Evolutionary conservation across 768 basidiomycete species (phyloP), one percentile per base, ranked within the genome.

Genomic region (Hortiboletus campestris): DNA sequence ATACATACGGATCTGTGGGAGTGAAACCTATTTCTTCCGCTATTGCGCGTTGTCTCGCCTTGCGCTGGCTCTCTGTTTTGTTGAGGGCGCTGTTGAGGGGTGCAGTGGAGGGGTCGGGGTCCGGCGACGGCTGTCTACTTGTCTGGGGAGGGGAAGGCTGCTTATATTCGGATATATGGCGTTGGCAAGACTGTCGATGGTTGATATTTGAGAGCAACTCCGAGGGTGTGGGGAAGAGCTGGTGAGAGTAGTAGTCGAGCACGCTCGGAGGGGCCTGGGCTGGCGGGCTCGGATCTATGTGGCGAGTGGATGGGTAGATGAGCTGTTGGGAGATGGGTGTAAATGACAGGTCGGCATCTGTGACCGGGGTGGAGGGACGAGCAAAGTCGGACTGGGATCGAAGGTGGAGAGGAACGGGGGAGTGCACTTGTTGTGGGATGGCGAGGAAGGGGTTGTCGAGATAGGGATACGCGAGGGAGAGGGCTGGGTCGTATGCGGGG

Each of bases 191-290:
- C 29, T 52, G 54, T 20, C 45, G 55, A 41, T 55, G 65, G 34
- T 12, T 54, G 20, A 81, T 69, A 40, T 84, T 76, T 29, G 73
- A 72, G 47, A 88, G 77, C 31, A 88, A 72, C 60, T 87, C 84
- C 36, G 80, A 82, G 1, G 86, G 86, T 1, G 86, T 88, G 1
- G 80, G 86, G 60, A 88, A 86, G 3, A 79, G 82, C 1, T 66
- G 56, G 53, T 74, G 76, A 0, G 65, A 54, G 47, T 60, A 71
- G 52, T 63, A 66, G 36, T 73, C 60, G 52, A 65, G 62, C 28
- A 54, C 17, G 55, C 29, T 28, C 19, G 47, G 32, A 4, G 59
- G 11, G 29, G 40, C 20, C 14, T 16, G 17, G 17, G 20, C 9
- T 4, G 42, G 20, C 2, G 25, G 62, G 44, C 16, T 46, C 12